A percentile compares a stretch with the other conserved stretches of the same genome.
Evolutionary conservation across 2,329 filamentous ascomycete genomes (phyloP).

Genomic region (Diaporthe ilicicola): DNA sequence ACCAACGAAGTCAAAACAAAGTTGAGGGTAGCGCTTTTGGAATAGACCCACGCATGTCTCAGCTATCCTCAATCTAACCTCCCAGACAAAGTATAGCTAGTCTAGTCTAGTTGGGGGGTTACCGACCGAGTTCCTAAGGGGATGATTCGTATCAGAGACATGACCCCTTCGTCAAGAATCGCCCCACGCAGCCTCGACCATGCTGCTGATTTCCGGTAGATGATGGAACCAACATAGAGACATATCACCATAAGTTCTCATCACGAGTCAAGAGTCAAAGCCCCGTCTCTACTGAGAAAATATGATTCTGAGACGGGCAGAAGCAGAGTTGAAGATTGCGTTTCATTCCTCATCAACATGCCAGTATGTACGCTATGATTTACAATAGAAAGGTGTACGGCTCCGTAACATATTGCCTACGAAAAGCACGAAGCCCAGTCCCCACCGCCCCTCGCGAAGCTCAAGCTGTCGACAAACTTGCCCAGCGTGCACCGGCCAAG

Average conservation of each 20-base stretch:
- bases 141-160: not conserved
- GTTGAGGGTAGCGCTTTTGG: not conserved
- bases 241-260: not conserved
- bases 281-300: not conserved
- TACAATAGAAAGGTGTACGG: not conserved
- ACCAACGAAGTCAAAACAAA: not conserved
- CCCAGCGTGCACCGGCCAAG: slow-evolving; percentile 75
- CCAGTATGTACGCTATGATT: not conserved
- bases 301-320: not conserved
- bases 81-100: not conserved
- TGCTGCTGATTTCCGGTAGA: not conserved
- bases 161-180: not conserved
- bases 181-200: not conserved
- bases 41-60: not conserved
- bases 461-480: slow-evolving; percentile 77
- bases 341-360: not conserved
- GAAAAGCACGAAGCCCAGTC: slow-evolving; percentile 74
- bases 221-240: not conserved
- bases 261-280: not conserved
- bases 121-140: not conserved
- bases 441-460: slow-evolving; percentile 77
- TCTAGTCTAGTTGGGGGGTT: not conserved
- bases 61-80: not conserved
- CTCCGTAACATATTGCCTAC: slow-evolving; percentile 33
- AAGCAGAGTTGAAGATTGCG: too few relatives aligned